Percentiles rank a stretch among this genome's conserved stretches.
phyloP scores from a whole-genome alignment of 2,329 filamentous ascomycete species.

The Sporothrix pallida region DNA sequence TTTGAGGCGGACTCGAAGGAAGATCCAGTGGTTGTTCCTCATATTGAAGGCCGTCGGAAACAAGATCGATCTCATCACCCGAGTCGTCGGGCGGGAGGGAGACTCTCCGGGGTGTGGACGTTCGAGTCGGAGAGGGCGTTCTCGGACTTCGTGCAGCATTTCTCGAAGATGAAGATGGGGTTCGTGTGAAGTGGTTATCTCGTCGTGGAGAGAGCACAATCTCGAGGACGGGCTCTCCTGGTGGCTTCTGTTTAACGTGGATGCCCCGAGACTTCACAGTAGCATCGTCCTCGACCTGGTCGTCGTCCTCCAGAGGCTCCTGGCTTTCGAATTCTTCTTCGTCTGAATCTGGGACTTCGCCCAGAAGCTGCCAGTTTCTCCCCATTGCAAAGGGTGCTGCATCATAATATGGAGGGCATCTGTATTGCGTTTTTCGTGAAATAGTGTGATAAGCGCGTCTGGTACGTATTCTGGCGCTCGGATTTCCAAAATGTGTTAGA shows the following conservation, averaged over 20 bases:
- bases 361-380: conserved; percentile 51
- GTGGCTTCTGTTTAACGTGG: background rate
- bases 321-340: conserved; percentile 51
- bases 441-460: background rate
- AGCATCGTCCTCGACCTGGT: background rate
- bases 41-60: conserved; percentile 4
- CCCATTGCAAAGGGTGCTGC: conserved; percentile 47
- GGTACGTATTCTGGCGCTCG: background rate
- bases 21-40: background rate
- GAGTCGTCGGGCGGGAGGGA: background rate
- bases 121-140: background rate
- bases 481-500: background rate
- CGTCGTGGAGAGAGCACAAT: conserved; percentile 14
- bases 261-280: background rate
- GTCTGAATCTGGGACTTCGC: conserved; percentile 54
- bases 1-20: background rate
- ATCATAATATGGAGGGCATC: conserved; percentile 39
- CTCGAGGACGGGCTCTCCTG: background rate
- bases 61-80: conserved; percentile 37
- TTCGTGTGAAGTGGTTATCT: background rate
- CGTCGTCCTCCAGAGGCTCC: conserved; percentile 27
- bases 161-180: background rate
- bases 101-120: background rate
- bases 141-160: background rate
- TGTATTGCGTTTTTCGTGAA: background rate